phyloP scores from a whole-genome alignment of 108 stramenopile species.

The Stephanodiscus minutulus region DNA sequence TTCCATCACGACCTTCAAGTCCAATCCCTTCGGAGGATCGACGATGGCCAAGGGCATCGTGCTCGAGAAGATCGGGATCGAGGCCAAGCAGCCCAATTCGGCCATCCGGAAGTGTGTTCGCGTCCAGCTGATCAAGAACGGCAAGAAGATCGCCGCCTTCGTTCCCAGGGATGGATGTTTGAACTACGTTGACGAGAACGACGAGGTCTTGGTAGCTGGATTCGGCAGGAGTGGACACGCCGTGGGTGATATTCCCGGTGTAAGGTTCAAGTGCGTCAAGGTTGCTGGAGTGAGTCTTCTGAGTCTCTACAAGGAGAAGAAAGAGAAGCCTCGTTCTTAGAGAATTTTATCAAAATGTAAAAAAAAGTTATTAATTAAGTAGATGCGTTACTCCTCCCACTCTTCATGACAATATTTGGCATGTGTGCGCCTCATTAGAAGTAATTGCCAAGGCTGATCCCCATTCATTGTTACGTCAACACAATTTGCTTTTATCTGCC shows the following conservation, averaged over 20 bases:
- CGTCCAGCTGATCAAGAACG: constrained; percentile 99
- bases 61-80: constrained; percentile 99
- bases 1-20: constrained; percentile 99
- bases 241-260: constrained; percentile 99
- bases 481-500: not conserved
- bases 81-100: constrained; percentile 99
- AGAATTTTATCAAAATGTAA: constrained; percentile 30
- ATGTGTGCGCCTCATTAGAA: too few species aligned
- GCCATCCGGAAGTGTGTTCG: constrained; percentile 99
- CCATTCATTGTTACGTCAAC: not conserved
- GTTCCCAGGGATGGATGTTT: constrained; percentile 99
- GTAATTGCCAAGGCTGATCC: too few species aligned
- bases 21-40: constrained; percentile 99
- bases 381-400: constrained; percentile 4
- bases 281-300: constrained; percentile 99
- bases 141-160: constrained; percentile 99
- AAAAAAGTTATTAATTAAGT: constrained; percentile 26
- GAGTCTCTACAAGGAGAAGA: constrained; percentile 99
- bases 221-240: constrained; percentile 99
- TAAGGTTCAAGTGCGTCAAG: constrained; percentile 99
- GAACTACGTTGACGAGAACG: constrained; percentile 99
- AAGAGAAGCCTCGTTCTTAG: constrained; percentile 99
- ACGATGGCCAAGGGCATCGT: constrained; percentile 99
- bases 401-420: not conserved
- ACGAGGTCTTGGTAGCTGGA: constrained; percentile 99